Conservation (phyloP, 495 filamentous ascomycete genomes). For the Penicillium antarcticum region DNA sequence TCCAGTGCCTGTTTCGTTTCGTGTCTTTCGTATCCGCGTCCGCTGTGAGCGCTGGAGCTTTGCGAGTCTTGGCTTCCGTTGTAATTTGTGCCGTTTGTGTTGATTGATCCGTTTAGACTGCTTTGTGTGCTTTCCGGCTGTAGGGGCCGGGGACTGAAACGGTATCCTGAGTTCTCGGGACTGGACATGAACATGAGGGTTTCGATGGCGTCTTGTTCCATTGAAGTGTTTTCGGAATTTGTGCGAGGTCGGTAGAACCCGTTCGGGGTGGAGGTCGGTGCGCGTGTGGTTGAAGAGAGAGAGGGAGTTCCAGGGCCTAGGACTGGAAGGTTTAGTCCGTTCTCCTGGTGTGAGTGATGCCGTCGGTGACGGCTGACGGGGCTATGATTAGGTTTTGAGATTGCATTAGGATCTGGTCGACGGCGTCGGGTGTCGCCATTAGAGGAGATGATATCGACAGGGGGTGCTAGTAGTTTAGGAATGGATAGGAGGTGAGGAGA, state of each 20-base stretch:
- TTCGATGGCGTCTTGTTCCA: conserved; percentile 86
- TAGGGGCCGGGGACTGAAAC: conserved; percentile 31
- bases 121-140: conserved; percentile 22
- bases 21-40: not conserved
- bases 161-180: conserved; percentile 66
- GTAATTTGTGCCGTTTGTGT: conserved; percentile 12
- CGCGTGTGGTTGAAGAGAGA: conserved; percentile 28
- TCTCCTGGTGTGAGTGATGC: conserved; percentile 37
- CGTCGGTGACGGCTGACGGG: conserved; percentile 32
- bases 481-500: conserved; percentile 17
- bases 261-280: conserved; percentile 23
- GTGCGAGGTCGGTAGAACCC: conserved; percentile 40
- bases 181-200: conserved; percentile 85
- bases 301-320: conserved; percentile 31
- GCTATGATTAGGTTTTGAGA: conserved; percentile 16
- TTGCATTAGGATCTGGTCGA: conserved; percentile 41
- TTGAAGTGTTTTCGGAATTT: conserved; percentile 62
- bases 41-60: conserved; percentile 10
- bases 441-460: conserved; percentile 50
- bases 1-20: conserved; percentile 23
- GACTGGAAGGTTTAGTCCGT: conserved; percentile 14
- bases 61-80: conserved; percentile 20
- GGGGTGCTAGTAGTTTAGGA: conserved; percentile 56
- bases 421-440: conserved; percentile 25
- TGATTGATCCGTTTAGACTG: conserved; percentile 32